A percentile compares a stretch with the other conserved stretches of the same genome.
Conservation (phyloP, 2,329 filamentous ascomycete species). For the Aspergillus sergii region DNA sequence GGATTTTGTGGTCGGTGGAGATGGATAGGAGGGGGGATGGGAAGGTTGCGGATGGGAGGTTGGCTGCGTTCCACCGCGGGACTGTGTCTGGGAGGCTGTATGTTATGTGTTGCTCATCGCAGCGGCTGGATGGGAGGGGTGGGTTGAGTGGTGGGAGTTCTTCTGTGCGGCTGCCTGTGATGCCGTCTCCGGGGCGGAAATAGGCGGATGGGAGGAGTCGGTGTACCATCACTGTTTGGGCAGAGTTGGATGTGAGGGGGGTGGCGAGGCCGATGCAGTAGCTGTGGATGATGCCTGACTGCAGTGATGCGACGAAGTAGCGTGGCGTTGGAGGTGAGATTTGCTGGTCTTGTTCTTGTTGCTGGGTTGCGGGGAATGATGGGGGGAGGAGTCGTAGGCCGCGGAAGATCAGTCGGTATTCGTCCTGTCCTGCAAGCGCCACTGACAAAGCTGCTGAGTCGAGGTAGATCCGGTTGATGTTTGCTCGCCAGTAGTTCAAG, state of each 20-base stretch:
- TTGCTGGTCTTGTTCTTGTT: not conserved
- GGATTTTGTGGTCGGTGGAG: slow-evolving; percentile 19
- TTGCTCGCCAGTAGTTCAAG: slow-evolving; percentile 23
- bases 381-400: slow-evolving; percentile 20
- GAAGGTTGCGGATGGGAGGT: slow-evolving; percentile 22
- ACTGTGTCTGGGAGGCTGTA: slow-evolving; percentile 11
- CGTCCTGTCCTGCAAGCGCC: slow-evolving; percentile 10
- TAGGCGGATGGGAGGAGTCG: slow-evolving; percentile 17
- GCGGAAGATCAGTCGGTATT: slow-evolving; percentile 16
- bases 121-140: not conserved
- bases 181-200: slow-evolving; percentile 2
- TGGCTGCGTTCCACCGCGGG: slow-evolving; percentile 16
- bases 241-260: not conserved
- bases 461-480: slow-evolving; percentile 21
- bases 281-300: slow-evolving; percentile 11
- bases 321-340: slow-evolving; percentile 2
- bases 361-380: slow-evolving; percentile 4
- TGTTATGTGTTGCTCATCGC: slow-evolving; percentile 3
- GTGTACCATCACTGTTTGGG: slow-evolving; percentile 6
- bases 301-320: slow-evolving; percentile 21
- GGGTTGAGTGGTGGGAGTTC: not conserved
- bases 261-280: slow-evolving; percentile 24
- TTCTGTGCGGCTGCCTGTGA: not conserved
- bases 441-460: slow-evolving; percentile 23
- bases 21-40: slow-evolving; percentile 14